phyloP scores from a whole-genome alignment of 352 stramenopile species.

The Phytophthora citricola region DNA sequence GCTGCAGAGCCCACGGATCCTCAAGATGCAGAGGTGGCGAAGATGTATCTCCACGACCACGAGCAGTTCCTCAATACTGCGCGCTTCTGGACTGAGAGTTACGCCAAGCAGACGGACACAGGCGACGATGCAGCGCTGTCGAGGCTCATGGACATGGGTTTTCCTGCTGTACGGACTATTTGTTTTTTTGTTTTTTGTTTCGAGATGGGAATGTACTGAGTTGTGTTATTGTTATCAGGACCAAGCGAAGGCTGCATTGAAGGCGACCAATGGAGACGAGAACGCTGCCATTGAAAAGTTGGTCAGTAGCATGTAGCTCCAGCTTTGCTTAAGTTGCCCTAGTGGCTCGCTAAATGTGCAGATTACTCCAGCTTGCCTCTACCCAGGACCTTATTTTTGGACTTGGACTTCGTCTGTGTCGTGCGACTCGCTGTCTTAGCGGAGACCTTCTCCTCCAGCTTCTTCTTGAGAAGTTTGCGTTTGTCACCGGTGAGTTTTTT shows the following conservation, averaged over 20 bases:
- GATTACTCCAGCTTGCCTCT: constrained; percentile 16
- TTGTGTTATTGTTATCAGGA: constrained; percentile 41
- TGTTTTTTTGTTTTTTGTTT: background rate
- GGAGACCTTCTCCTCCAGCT: constrained; percentile 67
- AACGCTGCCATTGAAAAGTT: constrained; percentile 90
- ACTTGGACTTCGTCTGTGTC: constrained; percentile 53
- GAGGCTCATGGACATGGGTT: constrained; percentile 89
- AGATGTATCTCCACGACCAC: constrained; percentile 95
- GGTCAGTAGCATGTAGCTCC: constrained; percentile 67
- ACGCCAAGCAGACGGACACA: constrained; percentile 83
- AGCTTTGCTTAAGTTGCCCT: background rate
- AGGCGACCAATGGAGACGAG: constrained; percentile 80
- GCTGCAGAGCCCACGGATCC: constrained; percentile 92
- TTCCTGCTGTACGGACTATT: constrained; percentile 56
- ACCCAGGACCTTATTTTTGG: constrained; percentile 41
- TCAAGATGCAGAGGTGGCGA: constrained; percentile 96
- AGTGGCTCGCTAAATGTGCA: constrained; percentile 32
- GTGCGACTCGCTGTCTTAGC: constrained; percentile 57
- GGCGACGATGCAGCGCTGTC: constrained; percentile 65
- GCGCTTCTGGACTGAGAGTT: constrained; percentile 96
- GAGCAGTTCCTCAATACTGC: constrained; percentile 94
- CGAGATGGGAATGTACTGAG: background rate
- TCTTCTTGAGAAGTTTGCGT: constrained; percentile 75
- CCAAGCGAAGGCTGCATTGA: constrained; percentile 70
- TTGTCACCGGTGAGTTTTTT: constrained; percentile 62